Base-by-base conservation (phyloP, 352 stramenopile species). In the Globisporangium viniferum region DNA sequence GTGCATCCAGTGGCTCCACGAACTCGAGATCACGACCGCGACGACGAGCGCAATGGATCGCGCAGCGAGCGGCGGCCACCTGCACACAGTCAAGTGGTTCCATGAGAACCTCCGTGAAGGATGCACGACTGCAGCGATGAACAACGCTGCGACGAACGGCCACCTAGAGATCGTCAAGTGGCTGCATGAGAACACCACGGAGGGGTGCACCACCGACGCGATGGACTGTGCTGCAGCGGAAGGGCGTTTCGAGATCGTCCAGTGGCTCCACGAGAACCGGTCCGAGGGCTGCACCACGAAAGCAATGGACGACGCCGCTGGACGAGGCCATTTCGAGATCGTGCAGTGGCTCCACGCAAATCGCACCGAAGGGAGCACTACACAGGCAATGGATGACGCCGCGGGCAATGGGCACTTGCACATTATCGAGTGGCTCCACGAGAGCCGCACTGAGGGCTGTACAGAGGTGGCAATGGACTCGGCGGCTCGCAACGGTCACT, bases 341-440 rank as follows among this genome's bases (percentile, higher is more conserved):
- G 70, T 76, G 18, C 41, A 67, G 35, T 76, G 60, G 51, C 53
- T 74, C 22, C 58, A 70, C 20, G n/a, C 15, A 33, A 59, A 59
- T 59, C 53, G 53, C 27, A 59, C 14, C n/a, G 53, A 59, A 15
- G 53, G 53, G 1, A 39, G 53, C 20, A 66, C 56, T 5, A 61
- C 67, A 20, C 57, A 54, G 10, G 66, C 66, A 18, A 60, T 71
- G 66, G 66, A 67, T 46, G 20, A 22, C 8, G 66, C 59, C 9
- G 59, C 66, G 14, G 55, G 55, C 27, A 51, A 58, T 7, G 65
- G 65, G 2, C 59, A 66, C 33, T 44, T 71, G 49, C 8, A 49
- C 3, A 76, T 84, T 24, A 71, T 85, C 27, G 53, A 89, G 71
- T 92, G 84, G 84, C 63, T 90, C 7, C 80, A 91, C 53, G 58